These are phyloP conservation scores for Aspergillus cavernicola DNA, from an alignment of 495 filamentous ascomycete species.

Conservation along the genomic window DNA sequence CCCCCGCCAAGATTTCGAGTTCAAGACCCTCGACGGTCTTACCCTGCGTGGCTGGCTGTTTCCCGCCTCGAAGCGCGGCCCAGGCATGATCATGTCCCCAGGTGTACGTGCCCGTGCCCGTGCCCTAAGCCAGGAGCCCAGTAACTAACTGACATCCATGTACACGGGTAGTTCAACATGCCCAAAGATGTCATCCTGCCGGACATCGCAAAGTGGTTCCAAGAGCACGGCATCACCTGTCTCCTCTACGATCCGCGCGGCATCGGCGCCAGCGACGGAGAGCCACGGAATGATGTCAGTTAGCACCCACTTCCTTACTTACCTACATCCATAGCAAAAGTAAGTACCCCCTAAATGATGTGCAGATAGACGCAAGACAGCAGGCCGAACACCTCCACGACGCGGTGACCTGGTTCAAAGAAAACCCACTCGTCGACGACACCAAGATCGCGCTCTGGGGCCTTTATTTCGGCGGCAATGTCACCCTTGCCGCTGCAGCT, in stretches of 20 bases:
- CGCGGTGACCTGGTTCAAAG: neutral
- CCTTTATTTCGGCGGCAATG: neutral
- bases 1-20: neutral
- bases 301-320: no score
- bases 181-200: neutral
- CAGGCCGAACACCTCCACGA: neutral
- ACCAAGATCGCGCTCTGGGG: neutral
- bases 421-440: neutral
- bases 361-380: neutral
- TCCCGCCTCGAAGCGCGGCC: neutral
- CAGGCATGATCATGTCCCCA: neutral
- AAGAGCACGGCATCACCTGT: neutral
- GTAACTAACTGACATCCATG: neutral
- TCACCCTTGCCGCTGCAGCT: neutral
- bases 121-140: neutral
- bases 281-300: neutral
- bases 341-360: no score
- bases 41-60: neutral
- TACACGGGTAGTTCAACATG: neutral
- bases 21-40: neutral
- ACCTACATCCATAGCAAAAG: no score
- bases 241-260: neutral
- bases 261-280: neutral
- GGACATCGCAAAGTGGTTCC: neutral
- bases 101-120: neutral